A percentile compares a stretch with the other conserved stretches of the same genome.
Conservation (phyloP, 805 yeast genomes). For the Crinitomyces ghanaensis region DNA sequence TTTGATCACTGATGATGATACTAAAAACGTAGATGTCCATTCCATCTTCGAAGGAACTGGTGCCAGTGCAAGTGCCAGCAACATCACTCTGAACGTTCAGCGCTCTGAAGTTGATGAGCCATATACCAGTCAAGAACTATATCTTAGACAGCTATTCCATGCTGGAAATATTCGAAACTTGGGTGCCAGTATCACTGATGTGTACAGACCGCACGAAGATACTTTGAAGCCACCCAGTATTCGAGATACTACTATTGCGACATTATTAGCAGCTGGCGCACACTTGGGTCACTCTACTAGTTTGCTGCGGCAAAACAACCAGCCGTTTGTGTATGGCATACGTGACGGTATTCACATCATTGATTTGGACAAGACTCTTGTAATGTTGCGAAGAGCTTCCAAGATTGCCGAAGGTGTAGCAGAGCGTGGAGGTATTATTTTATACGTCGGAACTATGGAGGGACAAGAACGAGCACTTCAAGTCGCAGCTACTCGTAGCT, state of each 20-base stretch:
- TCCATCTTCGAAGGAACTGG: constrained; percentile 5
- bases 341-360: constrained; percentile 87
- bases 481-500: constrained; percentile 64
- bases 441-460: constrained; percentile 74
- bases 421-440: constrained; percentile 70
- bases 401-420: constrained; percentile 75
- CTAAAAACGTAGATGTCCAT: constrained; percentile 8
- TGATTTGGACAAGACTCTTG: constrained; percentile 74
- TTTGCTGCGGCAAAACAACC: constrained; percentile 58
- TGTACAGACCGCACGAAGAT: constrained; percentile 62
- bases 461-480: constrained; percentile 67
- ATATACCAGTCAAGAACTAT: constrained; percentile 68
- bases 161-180: constrained; percentile 39
- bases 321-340: constrained; percentile 77
- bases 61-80: constrained; percentile 8
- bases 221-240: constrained; percentile 46
- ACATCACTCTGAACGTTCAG: constrained; percentile 42
- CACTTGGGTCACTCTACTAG: constrained; percentile 88
- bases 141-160: constrained; percentile 60
- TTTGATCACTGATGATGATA: constrained; percentile 12
- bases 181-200: constrained; percentile 54
- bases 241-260: constrained; percentile 51
- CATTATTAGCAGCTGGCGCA: constrained; percentile 81
- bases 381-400: constrained; percentile 69
- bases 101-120: constrained; percentile 52